A percentile compares a stretch with the other conserved stretches of the same genome.
Conservation (phyloP, 2,329 filamentous ascomycete genomes). For the Fusarium pseudograminearum region DNA sequence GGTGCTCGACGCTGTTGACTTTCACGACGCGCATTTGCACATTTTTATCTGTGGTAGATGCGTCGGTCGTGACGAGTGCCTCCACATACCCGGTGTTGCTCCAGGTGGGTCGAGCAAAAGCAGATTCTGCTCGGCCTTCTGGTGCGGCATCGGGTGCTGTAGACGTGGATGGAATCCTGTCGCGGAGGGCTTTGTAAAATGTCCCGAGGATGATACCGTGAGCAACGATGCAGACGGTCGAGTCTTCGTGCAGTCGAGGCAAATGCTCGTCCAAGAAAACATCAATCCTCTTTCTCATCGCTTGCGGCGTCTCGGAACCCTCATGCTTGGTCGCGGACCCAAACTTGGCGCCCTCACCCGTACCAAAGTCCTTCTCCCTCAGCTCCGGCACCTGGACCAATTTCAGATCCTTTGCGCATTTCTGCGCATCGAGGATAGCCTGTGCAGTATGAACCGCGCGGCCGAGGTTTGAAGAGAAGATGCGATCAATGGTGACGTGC, state of each 20-base stretch:
- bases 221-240: constrained; percentile 68
- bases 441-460: constrained; percentile 79
- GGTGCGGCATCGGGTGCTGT: constrained; percentile 33
- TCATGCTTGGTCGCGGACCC: constrained; percentile 52
- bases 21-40: constrained; percentile 62
- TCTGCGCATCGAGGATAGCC: constrained; percentile 71
- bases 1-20: constrained; percentile 78
- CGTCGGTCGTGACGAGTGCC: constrained; percentile 37
- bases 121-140: constrained; percentile 20
- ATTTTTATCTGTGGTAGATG: neutral
- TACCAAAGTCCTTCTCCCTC: constrained; percentile 81
- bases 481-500: constrained; percentile 61
- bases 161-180: constrained; percentile 57
- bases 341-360: constrained; percentile 74
- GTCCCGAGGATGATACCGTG: constrained; percentile 84
- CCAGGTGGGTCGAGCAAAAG: constrained; percentile 55
- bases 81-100: constrained; percentile 66
- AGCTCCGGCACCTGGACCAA: constrained; percentile 58
- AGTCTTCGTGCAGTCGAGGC: constrained; percentile 57
- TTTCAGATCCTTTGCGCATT: constrained; percentile 29
- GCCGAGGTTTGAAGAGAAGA: constrained; percentile 83
- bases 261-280: constrained; percentile 75
- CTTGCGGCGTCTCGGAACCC: constrained; percentile 75
- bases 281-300: constrained; percentile 73
- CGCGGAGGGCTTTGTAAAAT: constrained; percentile 73